Evolutionary conservation across 1,284 basidiomycete species (phyloP).

Genomic region (Ceratorhiza oryzae-sativae): DNA sequence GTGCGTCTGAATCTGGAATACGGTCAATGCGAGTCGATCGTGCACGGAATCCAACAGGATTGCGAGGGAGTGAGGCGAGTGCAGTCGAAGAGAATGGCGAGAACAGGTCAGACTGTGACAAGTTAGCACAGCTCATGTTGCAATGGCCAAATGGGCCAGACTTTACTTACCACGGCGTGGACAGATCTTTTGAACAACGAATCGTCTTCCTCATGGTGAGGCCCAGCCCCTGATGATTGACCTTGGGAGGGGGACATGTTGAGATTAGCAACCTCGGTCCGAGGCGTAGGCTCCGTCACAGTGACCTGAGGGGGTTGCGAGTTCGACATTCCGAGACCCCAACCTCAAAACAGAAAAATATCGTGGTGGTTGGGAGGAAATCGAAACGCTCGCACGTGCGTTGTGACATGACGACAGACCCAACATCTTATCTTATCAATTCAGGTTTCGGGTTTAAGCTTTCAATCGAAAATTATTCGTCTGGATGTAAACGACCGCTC

Average conservation of each 20-base stretch:
- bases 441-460: neutral
- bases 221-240: neutral
- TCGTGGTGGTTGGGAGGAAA: neutral
- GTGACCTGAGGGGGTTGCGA: conserved; percentile 22
- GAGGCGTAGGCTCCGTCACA: conserved; percentile 33
- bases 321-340: conserved; percentile 1
- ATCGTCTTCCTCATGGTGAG: conserved; percentile 26
- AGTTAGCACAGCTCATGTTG: conserved; percentile 50
- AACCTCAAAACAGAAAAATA: neutral
- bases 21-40: conserved; percentile 62
- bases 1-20: conserved; percentile 45
- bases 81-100: conserved; percentile 75
- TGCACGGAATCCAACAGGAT: conserved; percentile 57
- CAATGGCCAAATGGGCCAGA: neutral
- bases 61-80: conserved; percentile 68
- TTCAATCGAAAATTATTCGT: neutral
- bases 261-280: conserved; percentile 14
- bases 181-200: conserved; percentile 37
- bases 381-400: conserved; percentile 31
- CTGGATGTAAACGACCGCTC: neutral
- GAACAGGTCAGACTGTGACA: conserved; percentile 63
- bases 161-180: conserved; percentile 25
- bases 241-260: conserved; percentile 23
- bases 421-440: conserved; percentile 8
- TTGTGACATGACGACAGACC: conserved; percentile 5